Percentiles rank a stretch among this genome's conserved stretches.
Evolutionary conservation across 1,139 yeast genomes (phyloP).

Genomic region (Pichia sp.): DNA sequence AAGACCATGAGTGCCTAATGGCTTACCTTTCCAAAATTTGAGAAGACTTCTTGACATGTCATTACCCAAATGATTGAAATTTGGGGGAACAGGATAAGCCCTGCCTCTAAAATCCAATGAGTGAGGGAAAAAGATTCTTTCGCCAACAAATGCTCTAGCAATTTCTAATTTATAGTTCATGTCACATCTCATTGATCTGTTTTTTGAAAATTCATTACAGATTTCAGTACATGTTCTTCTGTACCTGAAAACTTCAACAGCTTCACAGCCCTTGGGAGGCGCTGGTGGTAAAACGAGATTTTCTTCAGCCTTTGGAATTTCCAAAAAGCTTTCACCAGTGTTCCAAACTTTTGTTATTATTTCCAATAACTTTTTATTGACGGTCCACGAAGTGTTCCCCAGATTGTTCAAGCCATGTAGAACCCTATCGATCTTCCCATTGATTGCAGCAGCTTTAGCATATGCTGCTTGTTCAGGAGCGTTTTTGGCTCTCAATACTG

Average conservation of each 20-base stretch:
- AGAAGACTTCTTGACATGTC: constrained; percentile 85
- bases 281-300: constrained; percentile 59
- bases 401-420: constrained; percentile 83
- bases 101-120: constrained; percentile 93
- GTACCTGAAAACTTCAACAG: constrained; percentile 65
- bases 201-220: constrained; percentile 58
- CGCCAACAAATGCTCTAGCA: constrained; percentile 89
- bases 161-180: constrained; percentile 89
- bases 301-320: constrained; percentile 64
- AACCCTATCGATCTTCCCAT: constrained; percentile 60
- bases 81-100: constrained; percentile 81
- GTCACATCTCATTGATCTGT: constrained; percentile 88
- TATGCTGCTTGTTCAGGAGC: constrained; percentile 90
- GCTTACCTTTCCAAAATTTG: constrained; percentile 83
- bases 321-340: constrained; percentile 71
- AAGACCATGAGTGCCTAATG: constrained; percentile 70
- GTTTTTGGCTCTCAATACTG: constrained; percentile 72
- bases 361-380: constrained; percentile 66
- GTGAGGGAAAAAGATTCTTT: constrained; percentile 89
- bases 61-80: constrained; percentile 78
- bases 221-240: constrained; percentile 54
- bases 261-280: constrained; percentile 68
- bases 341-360: constrained; percentile 83
- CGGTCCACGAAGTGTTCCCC: constrained; percentile 91
- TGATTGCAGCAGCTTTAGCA: constrained; percentile 74